A percentile compares a stretch with the other conserved stretches of the same genome.
phyloP scores from a whole-genome alignment of 345 rosid species.

The Combretum micranthum region DNA sequence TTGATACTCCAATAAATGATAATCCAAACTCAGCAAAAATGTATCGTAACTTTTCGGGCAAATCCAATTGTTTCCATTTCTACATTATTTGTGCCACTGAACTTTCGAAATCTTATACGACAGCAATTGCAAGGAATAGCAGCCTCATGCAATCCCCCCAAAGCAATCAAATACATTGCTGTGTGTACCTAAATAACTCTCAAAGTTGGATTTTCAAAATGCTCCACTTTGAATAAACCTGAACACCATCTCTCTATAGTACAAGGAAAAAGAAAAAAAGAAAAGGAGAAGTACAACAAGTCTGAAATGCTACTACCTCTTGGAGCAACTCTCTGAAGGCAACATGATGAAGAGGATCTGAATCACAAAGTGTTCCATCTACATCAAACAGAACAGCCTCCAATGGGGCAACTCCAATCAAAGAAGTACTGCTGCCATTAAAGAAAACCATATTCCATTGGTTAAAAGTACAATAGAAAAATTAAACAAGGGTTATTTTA shows the following conservation, averaged over 20 bases:
- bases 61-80: no score
- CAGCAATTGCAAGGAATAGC: no score
- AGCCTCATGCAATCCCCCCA: no score
- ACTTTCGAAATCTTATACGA: no score
- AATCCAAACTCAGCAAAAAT: no score
- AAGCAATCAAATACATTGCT: no score
- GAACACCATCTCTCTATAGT: not conserved
- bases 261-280: not conserved
- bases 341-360: constrained; percentile 79
- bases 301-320: constrained; percentile 38
- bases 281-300: not conserved
- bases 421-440: constrained; percentile 44
- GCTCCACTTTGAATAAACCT: no score
- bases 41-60: no score
- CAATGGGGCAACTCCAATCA: constrained; percentile 56
- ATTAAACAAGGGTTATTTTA: not conserved
- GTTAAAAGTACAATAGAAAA: not conserved
- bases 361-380: constrained; percentile 94
- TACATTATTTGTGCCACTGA: no score
- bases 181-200: no score
- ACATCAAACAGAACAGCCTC: constrained; percentile 84
- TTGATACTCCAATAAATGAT: no score
- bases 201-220: no score
- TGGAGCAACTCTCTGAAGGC: constrained; percentile 62
- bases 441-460: not conserved